phyloP scores from a whole-genome alignment of 1,139 yeast species.

The Scheffersomyces segobiensis region DNA sequence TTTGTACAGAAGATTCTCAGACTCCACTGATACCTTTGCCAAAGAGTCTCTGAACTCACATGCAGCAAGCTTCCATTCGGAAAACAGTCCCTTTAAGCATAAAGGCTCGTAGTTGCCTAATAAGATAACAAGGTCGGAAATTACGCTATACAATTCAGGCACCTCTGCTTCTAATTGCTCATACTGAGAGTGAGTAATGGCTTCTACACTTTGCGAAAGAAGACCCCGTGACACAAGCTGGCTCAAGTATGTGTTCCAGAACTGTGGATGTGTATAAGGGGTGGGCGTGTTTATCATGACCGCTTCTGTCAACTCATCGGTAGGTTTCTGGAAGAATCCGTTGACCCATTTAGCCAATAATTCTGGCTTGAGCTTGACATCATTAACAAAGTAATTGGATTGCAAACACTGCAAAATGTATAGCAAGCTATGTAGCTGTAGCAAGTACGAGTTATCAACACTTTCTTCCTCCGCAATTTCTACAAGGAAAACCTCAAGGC shows the following conservation, averaged over 20 bases:
- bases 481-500: conserved; percentile 19
- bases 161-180: conserved; percentile 32
- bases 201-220: conserved; percentile 54
- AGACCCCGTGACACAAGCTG: conserved; percentile 65
- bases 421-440: conserved; percentile 35
- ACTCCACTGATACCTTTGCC: conserved; percentile 19
- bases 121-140: conserved; percentile 48
- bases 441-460: conserved; percentile 10
- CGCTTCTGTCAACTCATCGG: conserved; percentile 45
- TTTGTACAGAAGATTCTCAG: conserved; percentile 18
- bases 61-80: conserved; percentile 51
- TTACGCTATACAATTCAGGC: conserved; percentile 35
- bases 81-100: conserved; percentile 43
- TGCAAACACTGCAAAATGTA: conserved; percentile 58
- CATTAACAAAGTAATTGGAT: conserved; percentile 49
- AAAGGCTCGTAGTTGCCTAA: conserved; percentile 43
- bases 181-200: conserved; percentile 42
- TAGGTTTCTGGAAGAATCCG: conserved; percentile 63
- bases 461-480: conserved; percentile 13
- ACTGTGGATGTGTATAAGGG: conserved; percentile 56
- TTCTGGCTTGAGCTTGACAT: conserved; percentile 45
- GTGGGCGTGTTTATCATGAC: conserved; percentile 42
- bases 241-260: conserved; percentile 63
- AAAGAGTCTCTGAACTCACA: conserved; percentile 49
- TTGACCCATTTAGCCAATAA: conserved; percentile 62